Base-by-base conservation (phyloP, 768 basidiomycete genomes). In the Leccinum uliginosum region DNA sequence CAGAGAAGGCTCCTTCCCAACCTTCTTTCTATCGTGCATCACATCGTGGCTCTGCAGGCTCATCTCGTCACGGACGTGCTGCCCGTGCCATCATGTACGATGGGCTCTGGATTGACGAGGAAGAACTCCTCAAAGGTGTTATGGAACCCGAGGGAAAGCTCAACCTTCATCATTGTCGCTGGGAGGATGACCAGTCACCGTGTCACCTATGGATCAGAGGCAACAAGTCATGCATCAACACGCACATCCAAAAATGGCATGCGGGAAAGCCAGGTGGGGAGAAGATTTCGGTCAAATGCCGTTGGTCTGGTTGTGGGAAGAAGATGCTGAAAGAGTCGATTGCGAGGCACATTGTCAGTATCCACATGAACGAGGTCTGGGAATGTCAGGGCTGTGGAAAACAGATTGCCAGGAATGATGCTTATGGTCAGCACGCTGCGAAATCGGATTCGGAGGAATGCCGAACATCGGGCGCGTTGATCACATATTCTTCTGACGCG, bases 261-360 rank as follows among this genome's bases (percentile, higher is more conserved):
- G 50, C 58, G 32, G 57, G 51, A 2, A 35, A 48, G 32, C 44
- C 46, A 2, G 56, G 57, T 1, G 51, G 52, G 3, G 65, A 64
- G 27, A 67, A 64, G 24, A 4, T 7, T 5, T 9, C 15, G 24
- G 21, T 7, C 6, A 17, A 30, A 1, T 66, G 64, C 44, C 35
- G 29, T 17, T 65, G 64, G 65, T 43, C 52, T 0, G 27, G 15
- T n/a, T 70, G 66, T n/a, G 44, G 38, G 1, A 50, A 53, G 45
- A 40, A 4, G 2, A 70, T 70, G 63, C 19, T 54, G 6, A 70
- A 68, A 43, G 69, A 68, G 26, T 68, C 63, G 14, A 48, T 68
- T 4, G 24, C 47, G 2, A 54, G 68, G 2, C 66, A 69, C 6
- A 29, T 69, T 0, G 45, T 62, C 0, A 43, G 50, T 3, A 12